phyloP scores from a whole-genome alignment of 495 filamentous ascomycete genomes.

The Tuber brumale region DNA sequence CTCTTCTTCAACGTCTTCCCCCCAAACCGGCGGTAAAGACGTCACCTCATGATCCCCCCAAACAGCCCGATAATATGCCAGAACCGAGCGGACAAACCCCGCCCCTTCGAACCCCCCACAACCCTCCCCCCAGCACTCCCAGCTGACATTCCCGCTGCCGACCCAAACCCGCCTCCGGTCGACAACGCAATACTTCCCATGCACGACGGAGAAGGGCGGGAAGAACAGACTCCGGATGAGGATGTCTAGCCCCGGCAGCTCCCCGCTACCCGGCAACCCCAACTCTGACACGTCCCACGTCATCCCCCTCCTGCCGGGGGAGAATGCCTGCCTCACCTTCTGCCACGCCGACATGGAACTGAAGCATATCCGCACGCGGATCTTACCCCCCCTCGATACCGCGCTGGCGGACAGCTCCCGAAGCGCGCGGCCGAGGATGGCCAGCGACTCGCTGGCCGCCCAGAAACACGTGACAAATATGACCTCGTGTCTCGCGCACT shows the following conservation, averaged over 20 bases:
- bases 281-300: conserved; percentile 55
- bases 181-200: conserved; percentile 67
- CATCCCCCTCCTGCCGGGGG: conserved; percentile 51
- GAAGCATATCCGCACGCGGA: conserved; percentile 56
- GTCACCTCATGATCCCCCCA: conserved; percentile 46
- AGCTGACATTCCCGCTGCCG: conserved; percentile 69
- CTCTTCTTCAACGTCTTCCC: conserved; percentile 8
- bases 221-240: conserved; percentile 65
- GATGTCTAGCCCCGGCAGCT: conserved; percentile 56
- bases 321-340: conserved; percentile 55
- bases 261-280: conserved; percentile 52
- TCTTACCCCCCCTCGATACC: conserved; percentile 33
- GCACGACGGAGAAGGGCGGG: conserved; percentile 67
- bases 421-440: conserved; percentile 49
- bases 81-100: conserved; percentile 49
- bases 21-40: not conserved
- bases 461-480: conserved; percentile 74
- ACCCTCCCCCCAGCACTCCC: conserved; percentile 69
- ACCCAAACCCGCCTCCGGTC: conserved; percentile 56
- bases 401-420: conserved; percentile 47
- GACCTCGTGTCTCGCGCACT: conserved; percentile 54
- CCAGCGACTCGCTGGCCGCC: conserved; percentile 54
- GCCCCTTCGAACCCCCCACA: conserved; percentile 53
- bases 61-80: conserved; percentile 54
- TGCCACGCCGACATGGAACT: conserved; percentile 61